Conservation (phyloP, 495 filamentous ascomycete species). For the Chlorociboria aeruginascens region DNA sequence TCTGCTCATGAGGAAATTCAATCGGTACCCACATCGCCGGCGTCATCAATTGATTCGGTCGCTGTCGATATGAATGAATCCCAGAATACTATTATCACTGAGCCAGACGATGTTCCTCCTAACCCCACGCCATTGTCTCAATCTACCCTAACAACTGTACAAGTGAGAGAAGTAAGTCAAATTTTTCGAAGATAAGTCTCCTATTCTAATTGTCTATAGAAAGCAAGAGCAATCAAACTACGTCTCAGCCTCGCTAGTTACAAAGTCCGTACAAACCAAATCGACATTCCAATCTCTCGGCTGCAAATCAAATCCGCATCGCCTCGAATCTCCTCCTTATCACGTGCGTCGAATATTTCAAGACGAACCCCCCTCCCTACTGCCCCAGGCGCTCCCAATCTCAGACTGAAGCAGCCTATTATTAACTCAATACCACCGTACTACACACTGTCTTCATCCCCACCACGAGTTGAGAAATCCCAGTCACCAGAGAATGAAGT, state of each 20-base stretch:
- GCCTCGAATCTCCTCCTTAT: background rate
- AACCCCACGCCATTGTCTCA: constrained; percentile 1
- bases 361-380: too few species aligned
- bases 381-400: too few species aligned
- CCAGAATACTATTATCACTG: constrained; percentile 13
- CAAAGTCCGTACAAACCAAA: constrained; percentile 40
- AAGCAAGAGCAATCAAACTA: constrained; percentile 36
- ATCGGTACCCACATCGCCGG: constrained; percentile 1
- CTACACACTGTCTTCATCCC: too few species aligned
- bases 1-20: background rate
- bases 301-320: constrained; percentile 8
- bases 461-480: too few species aligned
- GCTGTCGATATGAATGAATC: constrained; percentile 7
- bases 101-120: constrained; percentile 8
- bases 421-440: too few species aligned
- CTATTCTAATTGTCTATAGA: constrained; percentile 21
- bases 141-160: background rate
- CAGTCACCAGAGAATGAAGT: too few species aligned
- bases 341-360: too few species aligned
- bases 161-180: background rate
- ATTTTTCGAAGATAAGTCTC: background rate
- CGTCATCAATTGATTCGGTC: background rate
- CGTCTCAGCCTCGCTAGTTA: constrained; percentile 39
- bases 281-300: constrained; percentile 29
- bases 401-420: too few species aligned